Conservation (phyloP, 805 yeast species). For the Lachancea thermotolerans region DNA sequence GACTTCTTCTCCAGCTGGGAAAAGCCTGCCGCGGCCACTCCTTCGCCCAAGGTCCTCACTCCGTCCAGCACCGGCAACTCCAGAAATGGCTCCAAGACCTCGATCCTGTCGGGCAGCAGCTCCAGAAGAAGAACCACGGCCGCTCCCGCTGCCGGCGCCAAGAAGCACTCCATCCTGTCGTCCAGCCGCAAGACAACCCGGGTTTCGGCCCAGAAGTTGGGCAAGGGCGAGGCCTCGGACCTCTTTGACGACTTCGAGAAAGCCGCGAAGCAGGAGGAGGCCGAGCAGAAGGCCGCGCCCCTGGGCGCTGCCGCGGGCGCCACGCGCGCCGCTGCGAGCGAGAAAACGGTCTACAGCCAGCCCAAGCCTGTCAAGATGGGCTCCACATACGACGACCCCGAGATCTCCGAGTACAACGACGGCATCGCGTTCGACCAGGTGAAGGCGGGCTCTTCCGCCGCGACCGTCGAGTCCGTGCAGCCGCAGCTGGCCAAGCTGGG, state of each 20-base stretch:
- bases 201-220: slow-evolving; percentile 50
- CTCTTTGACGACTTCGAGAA: slow-evolving; percentile 59
- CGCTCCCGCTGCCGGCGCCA: slow-evolving; percentile 22
- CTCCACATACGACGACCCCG: slow-evolving; percentile 27
- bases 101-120: slow-evolving; percentile 24
- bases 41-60: slow-evolving; percentile 20
- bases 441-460: slow-evolving; percentile 13
- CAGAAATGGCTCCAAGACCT: slow-evolving; percentile 14
- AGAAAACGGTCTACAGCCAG: slow-evolving; percentile 16
- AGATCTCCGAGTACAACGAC: slow-evolving; percentile 11
- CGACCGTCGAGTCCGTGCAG: slow-evolving; percentile 42
- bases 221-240: slow-evolving; percentile 43
- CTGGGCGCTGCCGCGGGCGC: not conserved
- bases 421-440: slow-evolving; percentile 12
- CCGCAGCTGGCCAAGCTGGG: slow-evolving; percentile 78
- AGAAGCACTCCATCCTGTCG: slow-evolving; percentile 43
- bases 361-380: slow-evolving; percentile 35
- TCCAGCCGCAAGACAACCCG: slow-evolving; percentile 52
- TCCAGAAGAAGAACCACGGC: slow-evolving; percentile 27
- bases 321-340: not conserved
- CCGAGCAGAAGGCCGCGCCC: slow-evolving; percentile 42
- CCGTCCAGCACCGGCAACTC: slow-evolving; percentile 19
- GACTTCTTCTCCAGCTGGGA: slow-evolving; percentile 93
- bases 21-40: slow-evolving; percentile 50
- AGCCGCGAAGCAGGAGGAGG: slow-evolving; percentile 80